Percentiles rank a stretch among this genome's conserved stretches.
Evolutionary conservation across 208 protist species (phyloP).

Genomic region (Trypanosoma lewisi): DNA sequence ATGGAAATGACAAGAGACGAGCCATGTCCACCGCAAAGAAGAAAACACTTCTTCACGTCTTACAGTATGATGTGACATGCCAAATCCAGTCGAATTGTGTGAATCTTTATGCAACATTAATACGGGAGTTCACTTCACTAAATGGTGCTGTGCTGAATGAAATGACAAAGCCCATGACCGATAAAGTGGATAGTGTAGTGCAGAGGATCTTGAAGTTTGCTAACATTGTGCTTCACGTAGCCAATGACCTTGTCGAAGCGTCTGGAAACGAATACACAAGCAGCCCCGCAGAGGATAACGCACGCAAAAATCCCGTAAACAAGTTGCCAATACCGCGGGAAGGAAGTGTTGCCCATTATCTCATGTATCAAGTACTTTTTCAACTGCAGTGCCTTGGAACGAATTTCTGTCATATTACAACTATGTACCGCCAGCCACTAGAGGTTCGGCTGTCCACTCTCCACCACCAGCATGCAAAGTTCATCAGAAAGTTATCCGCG

Average conservation of each 20-base stretch:
- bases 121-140: conserved; percentile 57
- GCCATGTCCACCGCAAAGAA: conserved; percentile 27
- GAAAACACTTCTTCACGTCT: conserved; percentile 59
- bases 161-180: conserved; percentile 20
- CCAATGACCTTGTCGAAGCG: conserved; percentile 59
- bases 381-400: conserved; percentile 80
- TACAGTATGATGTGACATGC: conserved; percentile 82
- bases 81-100: conserved; percentile 81
- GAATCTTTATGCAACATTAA: conserved; percentile 53
- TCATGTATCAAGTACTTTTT: conserved; percentile 82
- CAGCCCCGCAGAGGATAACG: conserved; percentile 24
- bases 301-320: conserved; percentile 56
- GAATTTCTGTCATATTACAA: conserved; percentile 64
- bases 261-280: conserved; percentile 33
- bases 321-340: conserved; percentile 49
- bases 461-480: conserved; percentile 56
- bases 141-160: conserved; percentile 30
- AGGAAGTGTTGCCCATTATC: conserved; percentile 58
- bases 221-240: conserved; percentile 82
- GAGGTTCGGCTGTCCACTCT: conserved; percentile 56
- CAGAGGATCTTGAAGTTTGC: conserved; percentile 45
- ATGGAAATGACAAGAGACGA: not conserved
- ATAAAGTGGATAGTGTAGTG: conserved; percentile 41
- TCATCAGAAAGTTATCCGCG: conserved; percentile 41
- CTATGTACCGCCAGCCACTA: conserved; percentile 49